Evolutionary conservation across 1,284 basidiomycete species (phyloP), one percentile per base, ranked within the genome.

Genomic region (Cryptococcus deneoformans): DNA sequence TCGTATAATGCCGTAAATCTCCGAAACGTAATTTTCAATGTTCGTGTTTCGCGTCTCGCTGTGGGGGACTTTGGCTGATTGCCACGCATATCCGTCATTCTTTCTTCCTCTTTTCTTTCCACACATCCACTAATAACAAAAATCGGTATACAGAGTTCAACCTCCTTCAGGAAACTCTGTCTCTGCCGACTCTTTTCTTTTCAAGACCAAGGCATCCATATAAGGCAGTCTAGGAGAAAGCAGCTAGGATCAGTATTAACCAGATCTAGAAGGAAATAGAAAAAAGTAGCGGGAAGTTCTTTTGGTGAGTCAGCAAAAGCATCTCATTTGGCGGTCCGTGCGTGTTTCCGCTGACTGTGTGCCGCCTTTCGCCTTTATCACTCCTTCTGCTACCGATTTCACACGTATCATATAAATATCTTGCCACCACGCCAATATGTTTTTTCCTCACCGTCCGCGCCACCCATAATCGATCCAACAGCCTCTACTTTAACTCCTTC

Each of bases 71-170:
- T 29, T 29, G 29, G 29, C 29, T 29, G 29, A 5, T 29, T 29
- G 29, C 29, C 29, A 5, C 29, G 29, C 29, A 29, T 29, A 29
- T 29, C 29, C 29, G 29, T 29, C 29, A 29, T 20, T 48, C 16
- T 57, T 48, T 45, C 50, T 55, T 54, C 56, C 50, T 51, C 49
- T 20, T 51, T 42, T 16, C 43, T 20, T 35, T 35, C 46, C n/a
- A 29, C 29, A 50, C 51, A 44, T 34, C 39, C 29, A 29, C 29
- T 29, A 29, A 35, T 20, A 20, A 35, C 42, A 50, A 57, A 60
- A 57, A 61, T 44, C 59, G 59, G 59, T 53, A 61, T 46, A 57
- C 54, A 61, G 59, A 54, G 56, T 60, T 29, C 29, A 29, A 29
- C 38, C 46, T 44, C 10, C 29, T 42, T 42, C 42, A 20, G 53